Conservation (phyloP, 2,329 filamentous ascomycete genomes). For the Elsinoe perseae region DNA sequence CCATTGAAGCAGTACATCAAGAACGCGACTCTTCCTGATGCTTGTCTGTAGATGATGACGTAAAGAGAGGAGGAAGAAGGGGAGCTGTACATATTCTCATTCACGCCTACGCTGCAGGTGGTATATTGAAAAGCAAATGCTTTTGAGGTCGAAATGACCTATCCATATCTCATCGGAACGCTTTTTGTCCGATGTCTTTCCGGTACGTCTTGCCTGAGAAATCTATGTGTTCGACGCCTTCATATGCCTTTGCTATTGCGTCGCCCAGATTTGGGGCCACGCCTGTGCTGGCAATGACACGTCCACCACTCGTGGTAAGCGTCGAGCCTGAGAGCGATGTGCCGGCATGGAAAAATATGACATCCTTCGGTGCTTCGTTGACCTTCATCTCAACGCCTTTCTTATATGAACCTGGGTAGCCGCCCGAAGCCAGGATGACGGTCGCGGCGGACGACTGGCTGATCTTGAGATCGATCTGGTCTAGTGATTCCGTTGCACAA, state of each 20-base stretch:
- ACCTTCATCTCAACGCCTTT: conserved; percentile 64
- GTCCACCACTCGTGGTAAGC: conserved; percentile 72
- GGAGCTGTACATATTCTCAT: conserved; percentile 1
- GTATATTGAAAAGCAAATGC: background rate
- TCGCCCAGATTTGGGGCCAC: conserved; percentile 66
- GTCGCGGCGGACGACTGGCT: conserved; percentile 65
- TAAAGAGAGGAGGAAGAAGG: background rate
- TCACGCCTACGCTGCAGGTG: conserved; percentile 6
- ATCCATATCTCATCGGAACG: conserved; percentile 24
- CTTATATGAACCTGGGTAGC: conserved; percentile 78
- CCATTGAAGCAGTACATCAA: conserved; percentile 16
- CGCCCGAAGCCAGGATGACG: conserved; percentile 86
- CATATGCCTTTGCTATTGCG: conserved; percentile 82
- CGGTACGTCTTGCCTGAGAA: conserved; percentile 89
- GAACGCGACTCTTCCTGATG: conserved; percentile 14
- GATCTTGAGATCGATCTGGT: conserved; percentile 35
- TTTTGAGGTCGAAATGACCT: background rate
- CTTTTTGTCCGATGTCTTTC: conserved; percentile 72
- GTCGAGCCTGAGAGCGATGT: conserved; percentile 58
- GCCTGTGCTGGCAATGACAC: conserved; percentile 89
- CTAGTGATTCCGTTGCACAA: conserved; percentile 67
- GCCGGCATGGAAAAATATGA: conserved; percentile 81
- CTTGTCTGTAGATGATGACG: background rate
- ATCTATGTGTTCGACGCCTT: conserved; percentile 67
- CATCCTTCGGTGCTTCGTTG: conserved; percentile 39